Conservation (phyloP, 768 basidiomycete species). For the Mycena belliarum region DNA sequence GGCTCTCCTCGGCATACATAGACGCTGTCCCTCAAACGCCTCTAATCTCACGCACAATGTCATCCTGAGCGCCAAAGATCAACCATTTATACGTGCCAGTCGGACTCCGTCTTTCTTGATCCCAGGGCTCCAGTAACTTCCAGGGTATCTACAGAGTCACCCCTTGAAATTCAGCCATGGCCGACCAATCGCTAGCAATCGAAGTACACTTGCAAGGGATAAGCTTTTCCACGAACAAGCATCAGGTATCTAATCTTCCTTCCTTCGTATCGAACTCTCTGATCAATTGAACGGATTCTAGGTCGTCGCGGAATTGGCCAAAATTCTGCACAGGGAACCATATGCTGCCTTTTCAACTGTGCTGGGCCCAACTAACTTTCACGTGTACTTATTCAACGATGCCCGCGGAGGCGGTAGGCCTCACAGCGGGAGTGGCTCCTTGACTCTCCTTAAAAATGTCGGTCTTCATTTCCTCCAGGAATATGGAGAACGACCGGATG, state of each 20-base stretch:
- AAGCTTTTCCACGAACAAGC: constrained; percentile 29
- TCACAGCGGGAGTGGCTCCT: constrained; percentile 44
- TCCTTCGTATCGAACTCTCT: neutral
- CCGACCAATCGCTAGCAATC: neutral
- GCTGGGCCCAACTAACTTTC: constrained; percentile 48
- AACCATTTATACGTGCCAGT: neutral
- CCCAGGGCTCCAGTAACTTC: neutral
- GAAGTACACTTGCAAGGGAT: constrained; percentile 32
- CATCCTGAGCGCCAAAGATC: neutral
- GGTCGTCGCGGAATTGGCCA: constrained; percentile 36
- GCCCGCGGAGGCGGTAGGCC: constrained; percentile 26
- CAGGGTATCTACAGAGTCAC: too few relatives aligned
- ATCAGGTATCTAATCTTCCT: constrained; percentile 31
- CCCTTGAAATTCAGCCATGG: constrained; percentile 3
- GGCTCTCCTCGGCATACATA: neutral
- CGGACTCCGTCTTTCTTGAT: neutral
- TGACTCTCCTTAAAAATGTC: constrained; percentile 49
- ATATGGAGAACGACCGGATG: constrained; percentile 33
- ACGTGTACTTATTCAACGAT: constrained; percentile 49
- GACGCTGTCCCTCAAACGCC: neutral
- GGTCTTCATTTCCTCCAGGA: constrained; percentile 44
- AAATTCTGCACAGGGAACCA: constrained; percentile 44
- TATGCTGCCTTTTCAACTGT: constrained; percentile 33
- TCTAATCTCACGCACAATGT: neutral
- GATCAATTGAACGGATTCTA: neutral